Base-by-base conservation (phyloP, 306 rosid genomes). In the Hippophae gyantsensis region DNA sequence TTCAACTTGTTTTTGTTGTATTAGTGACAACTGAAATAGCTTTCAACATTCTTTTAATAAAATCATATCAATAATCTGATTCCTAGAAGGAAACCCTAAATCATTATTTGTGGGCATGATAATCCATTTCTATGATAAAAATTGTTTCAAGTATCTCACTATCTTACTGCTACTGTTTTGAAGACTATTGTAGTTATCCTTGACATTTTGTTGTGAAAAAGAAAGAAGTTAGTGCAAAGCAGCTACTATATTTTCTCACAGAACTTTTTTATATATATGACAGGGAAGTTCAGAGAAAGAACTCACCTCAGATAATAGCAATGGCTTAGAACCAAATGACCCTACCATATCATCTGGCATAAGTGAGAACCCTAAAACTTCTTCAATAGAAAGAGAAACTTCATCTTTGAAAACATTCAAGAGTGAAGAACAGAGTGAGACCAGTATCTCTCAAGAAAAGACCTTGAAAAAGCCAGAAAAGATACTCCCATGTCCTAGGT, bases 401-500 rank as follows among this genome's bases (percentile, higher is more conserved):
- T 78, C 78, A 3, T 54, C 74, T 14, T 60, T 47, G 63, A 85
- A 79, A 75, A 45, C 79, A 44, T 18, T 66, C 77, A 5, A 81
- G 76, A 73, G 58, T 7, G 84, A 54, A 67, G 85, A 85, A 42
- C 86, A 79, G 54, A 79, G 38, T 4, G 38, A 32, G 38, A 32
- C 74, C 10, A 85, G 80, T 48, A 66, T 82, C 63, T 72, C 81
- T 18, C 70, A 84, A 68, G 87, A 80, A 18, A 80, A 78, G 59
- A 71, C 80, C 46, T 68, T 46, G n/a, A 86, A 78, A 70, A 89
- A 86, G 69, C 93, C 95, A 27, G 87, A 86, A 74, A 80, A 78
- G 69, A 74, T 89, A 45, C 76, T 84, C 18, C 82, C 85, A 12
- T 89, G 97, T 66, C 97, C 97, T 0, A 80, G 97, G 41, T 89